Percentiles rank a stretch among this genome's conserved stretches.
Evolutionary conservation across 2,329 filamentous ascomycete species (phyloP).

Genomic region (Phyllosticta citribraziliensis): DNA sequence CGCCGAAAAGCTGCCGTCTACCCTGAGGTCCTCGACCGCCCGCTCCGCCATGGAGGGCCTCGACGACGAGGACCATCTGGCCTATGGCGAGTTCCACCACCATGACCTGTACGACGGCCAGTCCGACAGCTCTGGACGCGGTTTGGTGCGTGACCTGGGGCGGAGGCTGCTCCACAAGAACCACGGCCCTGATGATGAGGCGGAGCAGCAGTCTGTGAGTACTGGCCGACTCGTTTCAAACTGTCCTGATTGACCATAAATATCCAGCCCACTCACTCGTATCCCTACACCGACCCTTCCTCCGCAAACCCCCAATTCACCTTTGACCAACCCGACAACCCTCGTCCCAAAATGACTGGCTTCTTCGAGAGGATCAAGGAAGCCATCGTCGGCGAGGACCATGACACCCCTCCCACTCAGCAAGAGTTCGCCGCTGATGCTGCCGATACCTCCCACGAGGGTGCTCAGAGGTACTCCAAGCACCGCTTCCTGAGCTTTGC

Average conservation of each 20-base stretch:
- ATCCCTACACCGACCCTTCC: conserved; percentile 15
- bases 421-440: neutral
- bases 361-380: conserved; percentile 48
- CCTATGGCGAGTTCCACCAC: conserved; percentile 44
- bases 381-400: neutral
- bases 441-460: conserved; percentile 21
- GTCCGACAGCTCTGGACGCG: conserved; percentile 35
- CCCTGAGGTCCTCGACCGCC: neutral
- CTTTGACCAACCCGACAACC: neutral
- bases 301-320: conserved; percentile 14
- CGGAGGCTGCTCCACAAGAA: conserved; percentile 31
- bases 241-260: neutral
- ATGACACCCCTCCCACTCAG: neutral
- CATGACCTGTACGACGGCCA: conserved; percentile 24
- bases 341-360: conserved; percentile 27
- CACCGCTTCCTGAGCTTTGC: conserved; percentile 58
- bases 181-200: conserved; percentile 7
- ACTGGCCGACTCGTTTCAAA: conserved; percentile 1
- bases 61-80: conserved; percentile 40
- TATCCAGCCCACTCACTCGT: conserved; percentile 10
- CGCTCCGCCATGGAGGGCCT: neutral
- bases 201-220: conserved; percentile 9
- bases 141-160: conserved; percentile 44
- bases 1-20: conserved; percentile 3
- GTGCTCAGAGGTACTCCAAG: conserved; percentile 32